A percentile compares a stretch with the other conserved stretches of the same genome.
phyloP scores from a whole-genome alignment of 2,329 filamentous ascomycete species.

The Coniella lustricola region DNA sequence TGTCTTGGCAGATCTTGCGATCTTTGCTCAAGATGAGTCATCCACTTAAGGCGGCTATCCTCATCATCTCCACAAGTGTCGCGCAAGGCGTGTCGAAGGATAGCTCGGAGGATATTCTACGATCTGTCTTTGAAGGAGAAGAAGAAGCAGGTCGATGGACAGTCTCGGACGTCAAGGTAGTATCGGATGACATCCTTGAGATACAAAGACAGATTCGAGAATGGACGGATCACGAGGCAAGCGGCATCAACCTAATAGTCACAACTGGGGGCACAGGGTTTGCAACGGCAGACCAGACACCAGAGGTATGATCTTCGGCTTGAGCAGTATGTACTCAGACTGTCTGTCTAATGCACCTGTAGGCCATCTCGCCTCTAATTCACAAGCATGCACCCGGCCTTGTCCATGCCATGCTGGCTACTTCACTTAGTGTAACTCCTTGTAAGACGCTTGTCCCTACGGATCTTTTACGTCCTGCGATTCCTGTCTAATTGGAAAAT shows the following conservation, averaged over 20 bases:
- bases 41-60: slow-evolving; percentile 63
- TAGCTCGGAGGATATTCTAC: slow-evolving; percentile 59
- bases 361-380: slow-evolving; percentile 74
- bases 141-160: slow-evolving; percentile 67
- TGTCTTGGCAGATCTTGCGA: neutral
- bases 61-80: slow-evolving; percentile 89
- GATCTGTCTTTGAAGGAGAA: slow-evolving; percentile 59
- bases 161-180: slow-evolving; percentile 62
- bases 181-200: slow-evolving; percentile 65
- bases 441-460: slow-evolving; percentile 50
- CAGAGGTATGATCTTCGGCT: slow-evolving; percentile 56
- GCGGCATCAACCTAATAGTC: slow-evolving; percentile 66
- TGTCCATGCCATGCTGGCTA: slow-evolving; percentile 88
- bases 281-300: slow-evolving; percentile 74
- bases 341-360: slow-evolving; percentile 4
- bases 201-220: slow-evolving; percentile 67
- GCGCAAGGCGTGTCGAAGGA: slow-evolving; percentile 73
- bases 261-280: slow-evolving; percentile 95
- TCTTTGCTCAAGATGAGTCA: slow-evolving; percentile 6
- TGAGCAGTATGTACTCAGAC: too few relatives aligned
- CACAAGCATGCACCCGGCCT: slow-evolving; percentile 83
- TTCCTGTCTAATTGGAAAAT: slow-evolving; percentile 17
- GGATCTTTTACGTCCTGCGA: too few relatives aligned
- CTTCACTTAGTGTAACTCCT: slow-evolving; percentile 78
- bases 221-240: slow-evolving; percentile 60